These are phyloP conservation scores for Monosporozyma aquatica DNA, from an alignment of 805 yeast genomes.

Conservation along the genomic window DNA sequence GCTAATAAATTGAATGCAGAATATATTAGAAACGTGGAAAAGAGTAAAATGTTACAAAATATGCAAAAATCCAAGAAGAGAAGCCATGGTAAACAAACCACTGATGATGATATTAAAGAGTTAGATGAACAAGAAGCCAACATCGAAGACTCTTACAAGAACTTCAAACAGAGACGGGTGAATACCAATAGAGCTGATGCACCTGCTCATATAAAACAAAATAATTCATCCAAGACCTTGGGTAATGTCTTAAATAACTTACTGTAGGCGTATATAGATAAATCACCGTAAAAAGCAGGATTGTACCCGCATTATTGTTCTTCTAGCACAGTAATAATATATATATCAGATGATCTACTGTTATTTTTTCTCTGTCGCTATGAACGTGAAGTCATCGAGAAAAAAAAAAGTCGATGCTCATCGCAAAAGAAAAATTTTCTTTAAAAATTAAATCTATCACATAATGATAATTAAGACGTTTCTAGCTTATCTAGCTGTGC, in stretches of 20 bases:
- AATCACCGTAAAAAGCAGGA: too few relatives aligned
- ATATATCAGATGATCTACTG: too few relatives aligned
- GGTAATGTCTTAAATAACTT: slow-evolving; percentile 44
- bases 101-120: slow-evolving; percentile 12
- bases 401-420: slow-evolving; percentile 6
- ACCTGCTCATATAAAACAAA: slow-evolving; percentile 32
- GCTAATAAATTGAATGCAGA: slow-evolving; percentile 80
- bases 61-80: slow-evolving; percentile 36
- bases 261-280: too few relatives aligned
- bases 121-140: slow-evolving; percentile 16
- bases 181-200: slow-evolving; percentile 62
- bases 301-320: too few relatives aligned
- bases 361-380: slow-evolving; percentile 1
- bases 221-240: slow-evolving; percentile 34
- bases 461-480: too few relatives aligned
- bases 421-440: slow-evolving; percentile 13
- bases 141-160: slow-evolving; percentile 34
- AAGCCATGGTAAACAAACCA: slow-evolving; percentile 8
- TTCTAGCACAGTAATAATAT: too few relatives aligned
- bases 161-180: slow-evolving; percentile 63
- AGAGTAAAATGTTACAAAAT: slow-evolving; percentile 67
- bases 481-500: too few relatives aligned
- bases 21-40: slow-evolving; percentile 76
- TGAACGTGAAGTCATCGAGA: slow-evolving; percentile 1
- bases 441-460: too few relatives aligned